Evolutionary conservation across 2,329 filamentous ascomycete species (phyloP).

Genomic region (Leptographium procerum): DNA sequence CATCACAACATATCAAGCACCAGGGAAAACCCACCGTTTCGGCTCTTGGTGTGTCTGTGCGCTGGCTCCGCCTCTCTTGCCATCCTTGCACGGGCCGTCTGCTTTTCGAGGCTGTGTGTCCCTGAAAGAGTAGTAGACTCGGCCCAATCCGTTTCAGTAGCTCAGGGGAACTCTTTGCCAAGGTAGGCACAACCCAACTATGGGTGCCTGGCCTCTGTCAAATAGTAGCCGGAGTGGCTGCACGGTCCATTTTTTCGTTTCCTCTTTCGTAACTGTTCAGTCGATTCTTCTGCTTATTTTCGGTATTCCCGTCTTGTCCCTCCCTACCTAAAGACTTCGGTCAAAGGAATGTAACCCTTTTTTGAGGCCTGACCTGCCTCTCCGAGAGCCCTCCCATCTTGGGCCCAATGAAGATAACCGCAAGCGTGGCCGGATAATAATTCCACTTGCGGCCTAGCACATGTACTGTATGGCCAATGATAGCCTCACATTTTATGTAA

Average conservation of each 20-base stretch:
- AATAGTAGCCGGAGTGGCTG: too few relatives aligned
- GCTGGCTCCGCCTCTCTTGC: not conserved
- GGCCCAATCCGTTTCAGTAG: too few relatives aligned
- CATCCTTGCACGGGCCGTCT: not conserved
- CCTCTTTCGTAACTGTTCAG: too few relatives aligned
- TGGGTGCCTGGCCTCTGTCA: too few relatives aligned
- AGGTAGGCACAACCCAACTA: too few relatives aligned
- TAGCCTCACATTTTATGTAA: not conserved
- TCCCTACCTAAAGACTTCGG: not conserved
- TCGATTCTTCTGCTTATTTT: too few relatives aligned
- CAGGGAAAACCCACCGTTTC: not conserved
- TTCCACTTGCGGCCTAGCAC: not conserved
- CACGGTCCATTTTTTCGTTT: too few relatives aligned
- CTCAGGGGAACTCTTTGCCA: too few relatives aligned
- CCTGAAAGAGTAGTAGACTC: too few relatives aligned
- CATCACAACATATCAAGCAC: not conserved
- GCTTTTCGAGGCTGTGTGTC: not conserved
- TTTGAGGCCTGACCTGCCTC: not conserved
- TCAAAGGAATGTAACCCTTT: not conserved
- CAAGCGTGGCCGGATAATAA: not conserved
- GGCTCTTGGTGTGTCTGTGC: constrained; percentile 3
- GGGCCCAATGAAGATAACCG: not conserved
- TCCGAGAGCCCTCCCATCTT: not conserved
- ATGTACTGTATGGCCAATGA: not conserved
- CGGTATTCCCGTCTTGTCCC: too few relatives aligned